Base-by-base conservation (phyloP, 805 yeast species). In the Lipomyces lipofer region DNA sequence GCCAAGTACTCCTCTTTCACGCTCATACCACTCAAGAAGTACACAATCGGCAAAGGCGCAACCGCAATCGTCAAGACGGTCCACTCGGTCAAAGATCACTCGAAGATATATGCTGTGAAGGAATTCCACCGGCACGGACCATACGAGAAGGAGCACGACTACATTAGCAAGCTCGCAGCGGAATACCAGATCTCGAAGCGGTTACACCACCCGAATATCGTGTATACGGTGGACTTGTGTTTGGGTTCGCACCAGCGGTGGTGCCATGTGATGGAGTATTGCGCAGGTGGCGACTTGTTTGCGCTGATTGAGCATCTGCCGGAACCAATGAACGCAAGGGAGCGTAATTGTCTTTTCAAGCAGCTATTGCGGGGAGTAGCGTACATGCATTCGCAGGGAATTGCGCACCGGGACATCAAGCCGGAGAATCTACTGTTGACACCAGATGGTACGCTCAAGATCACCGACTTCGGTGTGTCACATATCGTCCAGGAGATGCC, bases 311-410 rank as follows among this genome's bases (percentile, higher is more conserved):
- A 88, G 71, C 39, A 54, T n/a, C 88, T 88, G 24, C 91, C 84
- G 63, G 88, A 85, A 67, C 85, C 88, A 64, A 85, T 82, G 71
- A 92, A 88, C 64, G 83, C 83, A 60, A 78, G 83, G 10, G 96
- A 90, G 68, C 92, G 96, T 10, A 95, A 90, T 68, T 90, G 97
- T 68, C 85, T 88, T 65, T 88, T 88, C 73, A 88, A 89, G 67
- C 97, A 89, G 68, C 71, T 89, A 45, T 79, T 89, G 24, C 74
- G 88, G 59, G 96, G 95, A 38, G 94, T 89, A 25, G 81, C 80
- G 51, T 89, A 87, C 73, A 85, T 90, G 89, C 97, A 90, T 71
- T 82, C 83, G 32, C 84, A 86, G 82, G 97, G 97, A 22, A 85
- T 90, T 49, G 86, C 88, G 3, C 97, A 90, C 69, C 77, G 96